Conservation (phyloP, 2,329 filamentous ascomycete species). For the Tothia fuscella region DNA sequence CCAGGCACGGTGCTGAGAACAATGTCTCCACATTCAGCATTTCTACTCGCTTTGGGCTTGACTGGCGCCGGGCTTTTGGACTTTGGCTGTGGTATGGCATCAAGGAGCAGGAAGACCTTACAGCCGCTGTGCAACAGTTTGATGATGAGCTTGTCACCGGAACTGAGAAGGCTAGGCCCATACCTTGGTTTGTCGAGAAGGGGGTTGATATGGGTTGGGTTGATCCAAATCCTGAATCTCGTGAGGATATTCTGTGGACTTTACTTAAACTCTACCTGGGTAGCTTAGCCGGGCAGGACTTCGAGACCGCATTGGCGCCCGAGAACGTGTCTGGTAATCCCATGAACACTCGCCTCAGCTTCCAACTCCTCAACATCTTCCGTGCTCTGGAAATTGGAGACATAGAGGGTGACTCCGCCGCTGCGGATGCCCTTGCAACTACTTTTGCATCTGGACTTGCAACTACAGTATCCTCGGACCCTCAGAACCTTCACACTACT, state of each 20-base stretch:
- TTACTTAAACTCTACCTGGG: slow-evolving; percentile 65
- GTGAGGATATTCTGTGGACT: slow-evolving; percentile 77
- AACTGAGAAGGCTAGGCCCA: slow-evolving; percentile 55
- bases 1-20: slow-evolving; percentile 56
- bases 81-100: slow-evolving; percentile 83
- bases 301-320: slow-evolving; percentile 44
- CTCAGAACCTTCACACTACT: slow-evolving; percentile 29
- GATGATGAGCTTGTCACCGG: slow-evolving; percentile 59
- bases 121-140: slow-evolving; percentile 61
- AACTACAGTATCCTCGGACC: not conserved
- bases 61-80: slow-evolving; percentile 91
- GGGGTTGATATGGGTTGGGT: slow-evolving; percentile 47
- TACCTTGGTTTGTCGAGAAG: slow-evolving; percentile 58
- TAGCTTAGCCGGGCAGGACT: too few species aligned
- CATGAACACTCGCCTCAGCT: slow-evolving; percentile 64
- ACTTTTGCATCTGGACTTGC: slow-evolving; percentile 40
- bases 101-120: slow-evolving; percentile 54
- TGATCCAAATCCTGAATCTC: slow-evolving; percentile 43
- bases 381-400: slow-evolving; percentile 19
- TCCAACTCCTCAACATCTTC: slow-evolving; percentile 63
- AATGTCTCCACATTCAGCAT: slow-evolving; percentile 69
- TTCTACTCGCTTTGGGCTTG: slow-evolving; percentile 69
- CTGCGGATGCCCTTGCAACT: slow-evolving; percentile 46
- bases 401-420: slow-evolving; percentile 34
- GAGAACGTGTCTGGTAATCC: slow-evolving; percentile 66